phyloP scores from a whole-genome alignment of 345 rosid genomes.

The Boechera retrofracta region DNA sequence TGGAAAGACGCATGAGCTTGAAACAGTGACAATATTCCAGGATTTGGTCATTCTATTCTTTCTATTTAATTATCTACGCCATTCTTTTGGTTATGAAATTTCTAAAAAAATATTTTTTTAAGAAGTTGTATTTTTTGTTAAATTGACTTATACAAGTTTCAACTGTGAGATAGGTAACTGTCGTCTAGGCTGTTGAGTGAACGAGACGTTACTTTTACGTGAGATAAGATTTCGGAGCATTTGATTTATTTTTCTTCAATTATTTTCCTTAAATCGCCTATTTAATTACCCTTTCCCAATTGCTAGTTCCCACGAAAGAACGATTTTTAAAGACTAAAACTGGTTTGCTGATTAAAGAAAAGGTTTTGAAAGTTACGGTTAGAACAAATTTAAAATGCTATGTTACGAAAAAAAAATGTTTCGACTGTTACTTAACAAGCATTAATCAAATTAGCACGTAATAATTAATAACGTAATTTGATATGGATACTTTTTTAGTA shows the following conservation, averaged over 20 bases:
- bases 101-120: too few species aligned
- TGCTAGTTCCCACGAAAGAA: slow-evolving; percentile 20
- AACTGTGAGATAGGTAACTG: slow-evolving; percentile 38
- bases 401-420: background rate
- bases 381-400: background rate
- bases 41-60: background rate
- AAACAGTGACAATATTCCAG: slow-evolving; percentile 1
- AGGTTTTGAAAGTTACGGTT: background rate
- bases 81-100: too few species aligned
- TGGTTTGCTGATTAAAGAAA: background rate
- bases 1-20: slow-evolving; percentile 28
- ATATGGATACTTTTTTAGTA: too few species aligned
- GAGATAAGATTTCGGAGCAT: background rate
- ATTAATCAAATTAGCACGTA: too few species aligned
- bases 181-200: slow-evolving; percentile 40
- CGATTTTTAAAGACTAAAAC: background rate
- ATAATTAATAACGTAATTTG: too few species aligned
- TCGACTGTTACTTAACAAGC: background rate
- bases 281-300: background rate
- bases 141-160: background rate
- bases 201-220: slow-evolving; percentile 40
- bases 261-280: background rate
- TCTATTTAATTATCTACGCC: background rate
- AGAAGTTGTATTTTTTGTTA: background rate
- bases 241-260: background rate